Base-by-base conservation (phyloP, 495 filamentous ascomycete species). In the Aspergillus sparsus region DNA sequence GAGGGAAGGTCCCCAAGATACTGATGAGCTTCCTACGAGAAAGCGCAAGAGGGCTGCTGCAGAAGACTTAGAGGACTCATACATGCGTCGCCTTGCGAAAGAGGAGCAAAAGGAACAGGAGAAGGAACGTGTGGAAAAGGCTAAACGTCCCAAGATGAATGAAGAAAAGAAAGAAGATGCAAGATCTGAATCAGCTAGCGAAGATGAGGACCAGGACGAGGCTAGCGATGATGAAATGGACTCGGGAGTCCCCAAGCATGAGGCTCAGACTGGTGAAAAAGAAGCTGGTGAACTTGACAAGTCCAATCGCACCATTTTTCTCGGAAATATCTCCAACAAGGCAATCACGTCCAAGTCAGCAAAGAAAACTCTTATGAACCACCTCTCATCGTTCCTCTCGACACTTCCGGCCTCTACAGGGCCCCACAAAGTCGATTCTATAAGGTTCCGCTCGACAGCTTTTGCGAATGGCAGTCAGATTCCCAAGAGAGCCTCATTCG, bases 361-460 rank as follows among this genome's bases (percentile, higher is more conserved):
- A 3, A 91, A 89, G 73, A 95, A 92, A 72, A 81, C 81, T 16
- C 81, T 97, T 13, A 69, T 91, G 33, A 77, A 77, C 37, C 91
- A 96, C 71, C 75, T 87, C 44, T 71, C 68, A 3, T 84, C 83
- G n/a, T 84, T 85, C 71, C 71, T 83, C 57, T 66, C 75, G 7
- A 60, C 68, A 53, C 71, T 86, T 9, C 74, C 80, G 3, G 68
- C 75, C 60, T 68, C 71, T 32, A 71, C 69, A 31, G 72, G 67
- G 11, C 72, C 74, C 31, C 89, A 92, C 71, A 91, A 90, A 67
- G 77, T 98, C 18, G 87, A 94, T 62, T 94, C 91, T 3, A 78
- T 99, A 57, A 90, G 95, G 12, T 99, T 98, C 79, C 89, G 95
- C 51, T 97, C 92, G 31, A 90, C 90, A 15, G 87, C 95, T 3